phyloP scores from a whole-genome alignment of 2,329 filamentous ascomycete species.

The Fusarium austroafricanum region DNA sequence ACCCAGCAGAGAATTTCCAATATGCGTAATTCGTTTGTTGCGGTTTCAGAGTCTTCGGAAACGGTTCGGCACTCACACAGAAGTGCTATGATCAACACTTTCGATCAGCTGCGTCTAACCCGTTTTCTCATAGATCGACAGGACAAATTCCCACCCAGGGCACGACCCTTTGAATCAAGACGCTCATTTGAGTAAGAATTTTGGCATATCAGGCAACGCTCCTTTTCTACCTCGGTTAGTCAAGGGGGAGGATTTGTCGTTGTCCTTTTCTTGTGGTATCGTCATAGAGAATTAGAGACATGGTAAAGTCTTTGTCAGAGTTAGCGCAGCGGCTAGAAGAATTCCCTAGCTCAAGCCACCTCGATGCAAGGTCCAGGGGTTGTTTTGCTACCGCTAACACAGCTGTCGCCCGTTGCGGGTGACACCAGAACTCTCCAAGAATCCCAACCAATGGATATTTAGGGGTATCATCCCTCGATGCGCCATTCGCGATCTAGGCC shows the following conservation, averaged over 20 bases:
- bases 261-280: slow-evolving; percentile 1
- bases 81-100: slow-evolving; percentile 9
- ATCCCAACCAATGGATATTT: slow-evolving; percentile 29
- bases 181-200: slow-evolving; percentile 22
- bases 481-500: slow-evolving; percentile 11
- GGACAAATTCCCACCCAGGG: slow-evolving; percentile 27
- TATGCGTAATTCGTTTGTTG: neutral
- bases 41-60: slow-evolving; percentile 15
- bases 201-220: slow-evolving; percentile 23
- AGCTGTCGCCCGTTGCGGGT: neutral
- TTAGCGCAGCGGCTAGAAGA: neutral
- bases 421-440: slow-evolving; percentile 16
- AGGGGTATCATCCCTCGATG: neutral
- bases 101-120: slow-evolving; percentile 27
- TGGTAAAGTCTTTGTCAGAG: neutral
- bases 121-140: slow-evolving; percentile 33
- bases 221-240: slow-evolving; percentile 21
- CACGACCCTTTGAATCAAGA: slow-evolving; percentile 30
- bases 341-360: slow-evolving; percentile 2
- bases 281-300: neutral
- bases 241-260: slow-evolving; percentile 7
- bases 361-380: neutral
- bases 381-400: slow-evolving; percentile 8
- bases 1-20: neutral
- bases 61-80: slow-evolving; percentile 17